Evolutionary conservation across 1,284 basidiomycete species (phyloP), one percentile per base, ranked within the genome.

Genomic region (Ceratobasidium sp.): DNA sequence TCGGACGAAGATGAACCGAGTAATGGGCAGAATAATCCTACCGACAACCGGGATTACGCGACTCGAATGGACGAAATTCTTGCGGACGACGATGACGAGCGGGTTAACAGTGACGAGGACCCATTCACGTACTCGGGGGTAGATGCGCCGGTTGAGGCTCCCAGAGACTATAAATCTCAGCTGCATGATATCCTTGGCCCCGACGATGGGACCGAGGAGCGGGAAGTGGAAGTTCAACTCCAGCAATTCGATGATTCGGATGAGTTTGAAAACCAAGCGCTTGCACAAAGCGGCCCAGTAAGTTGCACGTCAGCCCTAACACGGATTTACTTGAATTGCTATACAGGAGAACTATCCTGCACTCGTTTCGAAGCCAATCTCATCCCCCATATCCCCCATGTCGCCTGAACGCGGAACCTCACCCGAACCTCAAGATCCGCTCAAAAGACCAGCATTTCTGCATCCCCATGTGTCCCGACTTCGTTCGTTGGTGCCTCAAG

Each of bases 381-480:
- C 46, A 36, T 64, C 68, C 69, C 42, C 29, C 62, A 49, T 70
- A 36, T 64, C 68, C 69, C 42, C 29, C 62, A 49, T 70, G 69
- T 36, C 70, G 68, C 33, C 52, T 70, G 52, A 72, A 47, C 56
- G 46, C 59, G 41, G 23, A 53, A 23, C 41, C 30, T 33, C 64
- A 16, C 36, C 49, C 42, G 13, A 66, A 27, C 46, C 62, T 50
- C 74, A 77, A 9, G 71, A 72, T 41, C 73, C 21, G 75, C 75
- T 13, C 73, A 77, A 11, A 75, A 78, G 16, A 79, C 79, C 60
- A 74, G 79, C 84, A 5, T 87, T 87, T 75, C 75, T 90, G 71
- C 90, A 93, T 75, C 91, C 91, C 1, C 86, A 83, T 27, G 85
- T 95, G 7, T 96, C 93, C 13, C 85, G 93, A 21, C 83, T 96